Conservation (phyloP, 768 basidiomycete species). For the Agrocybe pediades region DNA sequence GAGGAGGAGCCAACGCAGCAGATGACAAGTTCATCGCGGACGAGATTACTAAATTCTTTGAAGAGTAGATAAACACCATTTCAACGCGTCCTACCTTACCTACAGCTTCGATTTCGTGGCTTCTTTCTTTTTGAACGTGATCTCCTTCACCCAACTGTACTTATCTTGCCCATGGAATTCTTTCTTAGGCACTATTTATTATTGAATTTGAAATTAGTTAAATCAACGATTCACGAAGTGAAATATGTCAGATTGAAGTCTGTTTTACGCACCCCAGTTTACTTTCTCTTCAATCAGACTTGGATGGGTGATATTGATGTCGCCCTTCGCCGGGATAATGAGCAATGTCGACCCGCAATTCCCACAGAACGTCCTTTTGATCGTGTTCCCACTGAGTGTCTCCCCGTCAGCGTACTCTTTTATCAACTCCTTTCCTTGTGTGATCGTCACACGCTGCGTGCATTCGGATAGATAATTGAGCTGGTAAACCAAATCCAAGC, state of each 20-base stretch:
- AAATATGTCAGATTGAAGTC: too few relatives aligned
- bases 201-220: background rate
- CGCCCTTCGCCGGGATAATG: constrained; percentile 19
- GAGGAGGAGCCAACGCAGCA: constrained; percentile 39
- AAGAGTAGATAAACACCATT: constrained; percentile 21
- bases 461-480: too few relatives aligned
- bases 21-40: constrained; percentile 45
- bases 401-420: constrained; percentile 25
- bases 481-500: too few relatives aligned
- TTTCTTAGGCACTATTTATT: constrained; percentile 20
- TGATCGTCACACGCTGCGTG: constrained; percentile 23
- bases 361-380: constrained; percentile 31
- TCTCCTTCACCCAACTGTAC: constrained; percentile 22
- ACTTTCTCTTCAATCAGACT: constrained; percentile 23
- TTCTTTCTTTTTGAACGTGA: constrained; percentile 16
- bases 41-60: constrained; percentile 47
- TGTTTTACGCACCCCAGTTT: constrained; percentile 21
- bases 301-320: constrained; percentile 23
- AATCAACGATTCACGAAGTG: background rate
- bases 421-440: constrained; percentile 23
- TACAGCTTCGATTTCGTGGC: constrained; percentile 10
- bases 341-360: constrained; percentile 31
- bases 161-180: constrained; percentile 13
- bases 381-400: constrained; percentile 25
- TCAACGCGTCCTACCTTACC: too few relatives aligned